A percentile compares a stretch with the other conserved stretches of the same genome.
Conservation (phyloP, 176 grass and related monocot genomes). For the Eleusine coracana region DNA sequence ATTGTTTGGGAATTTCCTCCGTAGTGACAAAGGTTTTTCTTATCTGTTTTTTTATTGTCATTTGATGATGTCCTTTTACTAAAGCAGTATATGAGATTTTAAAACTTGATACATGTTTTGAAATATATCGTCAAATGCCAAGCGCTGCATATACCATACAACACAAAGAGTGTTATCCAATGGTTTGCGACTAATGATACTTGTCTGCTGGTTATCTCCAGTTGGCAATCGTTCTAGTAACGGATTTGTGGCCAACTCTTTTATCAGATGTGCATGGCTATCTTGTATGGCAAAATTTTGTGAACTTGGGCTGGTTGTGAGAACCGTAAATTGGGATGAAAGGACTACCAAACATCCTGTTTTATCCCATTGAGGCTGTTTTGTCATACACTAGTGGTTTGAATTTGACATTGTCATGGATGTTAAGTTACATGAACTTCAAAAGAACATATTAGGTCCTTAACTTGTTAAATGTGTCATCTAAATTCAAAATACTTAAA, state of each 20-base stretch:
- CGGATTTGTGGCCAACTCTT: not conserved
- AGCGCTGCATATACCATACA: not conserved
- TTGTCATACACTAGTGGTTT: too few relatives aligned
- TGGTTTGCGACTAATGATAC: not conserved
- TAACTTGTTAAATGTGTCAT: too few relatives aligned
- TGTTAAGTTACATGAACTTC: not conserved
- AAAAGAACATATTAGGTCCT: too few relatives aligned
- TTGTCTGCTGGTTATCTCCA: conserved; percentile 17
- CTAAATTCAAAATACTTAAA: too few relatives aligned
- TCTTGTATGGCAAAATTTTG: not conserved
- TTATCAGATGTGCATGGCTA: not conserved
- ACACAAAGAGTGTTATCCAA: not conserved
- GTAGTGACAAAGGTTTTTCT: conserved; percentile 27
- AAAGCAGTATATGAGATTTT: conserved; percentile 45
- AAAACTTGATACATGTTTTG: conserved; percentile 10
- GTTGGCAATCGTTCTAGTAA: not conserved
- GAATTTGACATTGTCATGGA: not conserved
- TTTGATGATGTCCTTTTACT: conserved; percentile 16
- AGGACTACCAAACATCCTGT: not conserved
- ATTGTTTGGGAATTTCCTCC: conserved; percentile 30
- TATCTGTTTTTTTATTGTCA: conserved; percentile 33
- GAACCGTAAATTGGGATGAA: not conserved
- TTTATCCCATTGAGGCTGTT: not conserved
- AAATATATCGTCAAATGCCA: conserved; percentile 21
- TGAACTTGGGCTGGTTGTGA: not conserved